Conservation (phyloP, 805 yeast genomes). For the Sugiyamaella valdiviana region DNA sequence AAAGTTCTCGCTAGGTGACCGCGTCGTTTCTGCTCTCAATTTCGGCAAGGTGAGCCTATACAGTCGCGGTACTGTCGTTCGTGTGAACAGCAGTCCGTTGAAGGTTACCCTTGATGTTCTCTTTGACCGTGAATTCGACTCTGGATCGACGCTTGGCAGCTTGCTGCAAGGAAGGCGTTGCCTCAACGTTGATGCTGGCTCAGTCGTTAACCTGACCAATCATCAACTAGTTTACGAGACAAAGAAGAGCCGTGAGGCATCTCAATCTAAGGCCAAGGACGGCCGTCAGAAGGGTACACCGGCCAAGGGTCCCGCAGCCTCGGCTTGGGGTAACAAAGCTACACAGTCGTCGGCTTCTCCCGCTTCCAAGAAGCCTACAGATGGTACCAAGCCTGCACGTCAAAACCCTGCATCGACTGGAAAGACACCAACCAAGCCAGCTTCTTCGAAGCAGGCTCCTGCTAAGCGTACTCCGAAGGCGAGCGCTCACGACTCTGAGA, state of each 20-base stretch:
- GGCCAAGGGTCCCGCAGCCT: not conserved
- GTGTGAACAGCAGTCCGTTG: conserved; percentile 54
- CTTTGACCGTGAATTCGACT: conserved; percentile 75
- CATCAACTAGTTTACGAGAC: conserved; percentile 74
- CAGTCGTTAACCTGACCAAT: conserved; percentile 69
- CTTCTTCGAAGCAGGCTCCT: conserved; percentile 4
- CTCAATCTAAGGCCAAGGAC: not conserved
- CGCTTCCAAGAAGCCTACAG: not conserved
- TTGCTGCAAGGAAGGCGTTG: conserved; percentile 76
- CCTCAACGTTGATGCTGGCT: conserved; percentile 69
- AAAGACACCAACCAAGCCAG: conserved; percentile 4
- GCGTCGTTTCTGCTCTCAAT: conserved; percentile 77
- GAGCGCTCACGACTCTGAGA: conserved; percentile 2
- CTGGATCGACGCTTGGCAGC: conserved; percentile 79
- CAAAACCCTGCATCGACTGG: conserved; percentile 1
- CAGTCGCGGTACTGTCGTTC: conserved; percentile 83
- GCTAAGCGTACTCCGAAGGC: conserved; percentile 7
- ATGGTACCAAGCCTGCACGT: not conserved
- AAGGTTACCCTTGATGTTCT: conserved; percentile 60
- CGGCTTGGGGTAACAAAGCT: not conserved
- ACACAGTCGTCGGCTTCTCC: not conserved
- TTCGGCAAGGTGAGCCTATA: conserved; percentile 86
- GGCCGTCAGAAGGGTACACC: conserved; percentile 1
- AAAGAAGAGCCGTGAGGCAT: conserved; percentile 25
- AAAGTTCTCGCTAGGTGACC: conserved; percentile 77